Base-by-base conservation (phyloP, 345 rosid species). In the Populus deltoides region DNA sequence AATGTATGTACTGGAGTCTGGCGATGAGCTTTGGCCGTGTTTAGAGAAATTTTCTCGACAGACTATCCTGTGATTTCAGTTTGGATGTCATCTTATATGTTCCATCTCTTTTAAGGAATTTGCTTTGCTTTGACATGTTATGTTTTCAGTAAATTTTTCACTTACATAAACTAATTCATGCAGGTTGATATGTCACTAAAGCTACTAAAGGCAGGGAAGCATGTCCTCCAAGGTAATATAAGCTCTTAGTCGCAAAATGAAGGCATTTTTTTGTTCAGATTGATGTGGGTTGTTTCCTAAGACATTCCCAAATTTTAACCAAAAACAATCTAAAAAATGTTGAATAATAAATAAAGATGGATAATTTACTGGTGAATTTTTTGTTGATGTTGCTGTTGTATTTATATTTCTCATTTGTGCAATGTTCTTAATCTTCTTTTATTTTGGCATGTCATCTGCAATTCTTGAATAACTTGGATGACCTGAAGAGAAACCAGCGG, bases 401-500 rank as follows among this genome's bases (percentile, higher is more conserved):
- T 75, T 24, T 13, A n/a, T 43, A 31, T 74, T 69, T 76, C 6
- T 78, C 39, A 51, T 66, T 41, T 36, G 41, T 72, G 63, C 70
- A 53, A 70, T 78, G 36, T 68, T 66, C 84, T 91, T 67, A 87
- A 1, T 70, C 59, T 74, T 61, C 71, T 20, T 71, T 87, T 68
- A 71, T 71, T 74, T 79, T 75, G 68, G 72, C 80, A 45, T 85
- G 86, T 68, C 59, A 11, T 80, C 63, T 45, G 31, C 53, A 35
- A 75, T 78, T 75, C 87, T 77, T 86, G 86, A 87, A 76, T 81
- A 78, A 80, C 78, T 83, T 80, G 86, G 81, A 80, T 81, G 87
- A 72, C 82, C 74, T 87, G 75, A 86, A 95, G 99, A 95, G 88
- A 95, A 93, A 92, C 99, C 98, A 55, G 99, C 98, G 6, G 97